Percentiles rank a stretch among this genome's conserved stretches.
These are phyloP conservation scores for Dicorynia guianensis DNA, from an alignment of 306 rosid genomes.

Conservation along the genomic window DNA sequence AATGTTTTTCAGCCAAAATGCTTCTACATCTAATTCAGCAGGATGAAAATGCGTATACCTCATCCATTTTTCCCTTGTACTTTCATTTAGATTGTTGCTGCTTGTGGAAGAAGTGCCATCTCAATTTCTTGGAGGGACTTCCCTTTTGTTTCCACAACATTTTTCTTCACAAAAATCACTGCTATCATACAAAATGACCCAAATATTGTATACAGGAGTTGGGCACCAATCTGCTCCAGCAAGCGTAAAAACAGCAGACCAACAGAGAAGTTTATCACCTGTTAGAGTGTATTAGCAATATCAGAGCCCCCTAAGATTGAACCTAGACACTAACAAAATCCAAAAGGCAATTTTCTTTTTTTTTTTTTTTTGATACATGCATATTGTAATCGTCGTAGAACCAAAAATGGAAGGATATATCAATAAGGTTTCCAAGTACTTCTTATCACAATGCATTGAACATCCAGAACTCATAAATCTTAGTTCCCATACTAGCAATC, in stretches of 20 bases:
- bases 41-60: conserved; percentile 34
- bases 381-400: conserved; percentile 9
- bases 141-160: conserved; percentile 85
- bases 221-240: conserved; percentile 78
- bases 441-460: conserved; percentile 2
- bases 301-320: conserved; percentile 6
- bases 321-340: background rate
- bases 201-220: conserved; percentile 59
- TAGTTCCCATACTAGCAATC: background rate
- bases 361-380: conserved; percentile 13
- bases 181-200: conserved; percentile 66
- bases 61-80: conserved; percentile 1
- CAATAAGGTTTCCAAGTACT: background rate
- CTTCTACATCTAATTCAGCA: conserved; percentile 20
- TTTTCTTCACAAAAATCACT: conserved; percentile 74
- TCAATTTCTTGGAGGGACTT: conserved; percentile 94
- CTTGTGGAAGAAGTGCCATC: conserved; percentile 67
- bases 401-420: background rate
- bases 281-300: conserved; percentile 37
- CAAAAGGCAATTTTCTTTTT: no score
- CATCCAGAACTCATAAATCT: background rate
- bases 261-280: conserved; percentile 86
- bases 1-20: background rate
- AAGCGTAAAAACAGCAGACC: conserved; percentile 75
- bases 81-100: conserved; percentile 38